Percentiles rank a stretch among this genome's conserved stretches.
Conservation (phyloP, 2,329 filamentous ascomycete species). For the Thielaviopsis ethacetica region DNA sequence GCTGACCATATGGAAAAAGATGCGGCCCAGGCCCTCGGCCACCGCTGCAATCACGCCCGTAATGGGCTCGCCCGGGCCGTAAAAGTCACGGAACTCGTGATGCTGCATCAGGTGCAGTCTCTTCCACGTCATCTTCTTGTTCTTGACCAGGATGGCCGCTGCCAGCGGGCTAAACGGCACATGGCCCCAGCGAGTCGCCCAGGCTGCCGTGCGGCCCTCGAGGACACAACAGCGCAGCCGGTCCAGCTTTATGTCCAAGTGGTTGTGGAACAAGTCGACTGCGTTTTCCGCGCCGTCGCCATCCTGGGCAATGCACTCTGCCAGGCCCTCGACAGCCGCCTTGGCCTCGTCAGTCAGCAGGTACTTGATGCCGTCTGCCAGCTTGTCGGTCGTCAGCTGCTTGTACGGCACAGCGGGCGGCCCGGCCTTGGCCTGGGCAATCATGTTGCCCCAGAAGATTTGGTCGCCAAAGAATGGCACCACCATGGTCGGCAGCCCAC, state of each 20-base stretch:
- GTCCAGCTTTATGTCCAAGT: conserved; percentile 32
- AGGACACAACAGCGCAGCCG: conserved; percentile 52
- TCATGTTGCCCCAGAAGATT: conserved; percentile 61
- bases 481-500: conserved; percentile 55
- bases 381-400: conserved; percentile 41
- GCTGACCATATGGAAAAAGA: conserved; percentile 17
- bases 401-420: conserved; percentile 54
- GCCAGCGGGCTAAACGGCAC: conserved; percentile 46
- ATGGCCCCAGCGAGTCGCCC: conserved; percentile 45
- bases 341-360: conserved; percentile 46
- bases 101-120: conserved; percentile 48
- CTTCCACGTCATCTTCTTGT: conserved; percentile 45
- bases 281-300: conserved; percentile 57
- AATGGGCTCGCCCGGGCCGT: conserved; percentile 57
- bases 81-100: conserved; percentile 62
- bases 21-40: conserved; percentile 4
- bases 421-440: conserved; percentile 46
- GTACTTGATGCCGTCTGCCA: conserved; percentile 55
- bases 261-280: conserved; percentile 48
- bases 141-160: conserved; percentile 45
- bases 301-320: conserved; percentile 41
- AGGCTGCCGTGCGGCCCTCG: conserved; percentile 44
- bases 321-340: conserved; percentile 40
- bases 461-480: conserved; percentile 71
- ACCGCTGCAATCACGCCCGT: conserved; percentile 34